A percentile compares a stretch with the other conserved stretches of the same genome.
Evolutionary conservation across 768 basidiomycete genomes (phyloP).

Genomic region (Botryobasidium botryosum): DNA sequence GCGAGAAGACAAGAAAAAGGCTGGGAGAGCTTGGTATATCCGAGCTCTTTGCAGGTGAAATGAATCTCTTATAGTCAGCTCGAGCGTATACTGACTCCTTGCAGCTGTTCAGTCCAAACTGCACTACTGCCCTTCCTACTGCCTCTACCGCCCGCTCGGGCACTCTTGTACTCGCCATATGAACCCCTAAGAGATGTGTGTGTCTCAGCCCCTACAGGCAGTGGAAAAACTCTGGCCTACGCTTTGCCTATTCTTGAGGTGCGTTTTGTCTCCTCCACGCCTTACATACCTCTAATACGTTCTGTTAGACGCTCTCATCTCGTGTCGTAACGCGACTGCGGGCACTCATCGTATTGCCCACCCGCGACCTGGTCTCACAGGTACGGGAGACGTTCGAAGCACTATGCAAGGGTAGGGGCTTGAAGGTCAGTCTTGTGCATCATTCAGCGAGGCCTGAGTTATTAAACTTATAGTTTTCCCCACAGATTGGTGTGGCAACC

Average conservation of each 20-base stretch:
- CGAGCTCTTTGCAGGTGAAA: conserved; percentile 75
- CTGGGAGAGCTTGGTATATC: conserved; percentile 63
- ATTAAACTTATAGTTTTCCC: not conserved
- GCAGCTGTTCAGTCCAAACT: conserved; percentile 55
- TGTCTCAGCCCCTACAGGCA: conserved; percentile 93
- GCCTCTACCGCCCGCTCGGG: conserved; percentile 23
- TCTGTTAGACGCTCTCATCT: conserved; percentile 44
- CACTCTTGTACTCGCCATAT: conserved; percentile 46
- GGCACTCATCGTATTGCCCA: conserved; percentile 81
- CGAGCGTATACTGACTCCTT: not conserved
- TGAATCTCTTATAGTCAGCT: not conserved
- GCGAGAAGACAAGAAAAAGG: conserved; percentile 40
- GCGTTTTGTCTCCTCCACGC: conserved; percentile 10
- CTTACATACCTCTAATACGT: not conserved
- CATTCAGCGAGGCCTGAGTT: not conserved
- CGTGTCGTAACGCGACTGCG: conserved; percentile 70
- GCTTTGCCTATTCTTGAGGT: conserved; percentile 86
- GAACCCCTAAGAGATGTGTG: conserved; percentile 63
- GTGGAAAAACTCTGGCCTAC: conserved; percentile 96
- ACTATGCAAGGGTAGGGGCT: conserved; percentile 63
- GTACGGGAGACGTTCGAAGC: conserved; percentile 86
- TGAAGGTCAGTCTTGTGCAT: conserved; percentile 44
- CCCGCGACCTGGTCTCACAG: conserved; percentile 82
- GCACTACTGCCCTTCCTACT: conserved; percentile 71
- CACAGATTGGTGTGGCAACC: conserved; percentile 58